Evolutionary conservation across 73 alveolate species (phyloP).

Genomic region (Urostyla sp.): DNA sequence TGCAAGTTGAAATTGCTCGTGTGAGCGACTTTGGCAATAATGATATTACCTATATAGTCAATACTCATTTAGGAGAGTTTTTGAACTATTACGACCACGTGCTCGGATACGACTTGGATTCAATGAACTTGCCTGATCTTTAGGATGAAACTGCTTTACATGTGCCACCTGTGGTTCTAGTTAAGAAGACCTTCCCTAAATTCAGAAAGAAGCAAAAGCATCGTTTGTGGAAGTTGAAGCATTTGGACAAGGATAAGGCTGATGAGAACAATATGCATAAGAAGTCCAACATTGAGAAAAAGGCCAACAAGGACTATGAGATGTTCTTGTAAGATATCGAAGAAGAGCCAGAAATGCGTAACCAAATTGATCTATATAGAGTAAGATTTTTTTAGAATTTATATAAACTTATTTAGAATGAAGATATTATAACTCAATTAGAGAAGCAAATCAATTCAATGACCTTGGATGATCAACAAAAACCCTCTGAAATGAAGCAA

Average conservation of each 20-base stretch:
- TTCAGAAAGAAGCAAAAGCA: constrained; percentile 60
- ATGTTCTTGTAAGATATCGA: constrained; percentile 93
- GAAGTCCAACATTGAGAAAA: constrained; percentile 44
- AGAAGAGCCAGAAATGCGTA: constrained; percentile 90
- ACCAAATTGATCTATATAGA: constrained; percentile 80
- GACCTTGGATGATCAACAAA: constrained; percentile 64
- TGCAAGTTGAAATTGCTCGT: constrained; percentile 72
- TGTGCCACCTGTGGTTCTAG: constrained; percentile 86
- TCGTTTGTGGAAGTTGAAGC: constrained; percentile 82
- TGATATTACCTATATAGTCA: constrained; percentile 55
- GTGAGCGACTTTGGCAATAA: constrained; percentile 63
- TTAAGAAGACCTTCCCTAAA: constrained; percentile 80
- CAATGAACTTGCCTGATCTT: constrained; percentile 43
- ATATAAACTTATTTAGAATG: constrained; percentile 28
- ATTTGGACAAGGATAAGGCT: constrained; percentile 74
- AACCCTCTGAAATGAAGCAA: constrained; percentile 15
- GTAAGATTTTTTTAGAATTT: no score
- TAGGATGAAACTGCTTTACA: constrained; percentile 6
- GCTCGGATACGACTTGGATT: constrained; percentile 71
- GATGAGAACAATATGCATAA: constrained; percentile 49
- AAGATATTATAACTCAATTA: constrained; percentile 76
- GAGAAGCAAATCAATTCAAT: constrained; percentile 72
- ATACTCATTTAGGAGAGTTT: constrained; percentile 75
- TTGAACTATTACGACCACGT: constrained; percentile 73
- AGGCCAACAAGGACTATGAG: constrained; percentile 77